Evolutionary conservation across 805 yeast species (phyloP).

Genomic region (Kregervanrija delftensis): DNA sequence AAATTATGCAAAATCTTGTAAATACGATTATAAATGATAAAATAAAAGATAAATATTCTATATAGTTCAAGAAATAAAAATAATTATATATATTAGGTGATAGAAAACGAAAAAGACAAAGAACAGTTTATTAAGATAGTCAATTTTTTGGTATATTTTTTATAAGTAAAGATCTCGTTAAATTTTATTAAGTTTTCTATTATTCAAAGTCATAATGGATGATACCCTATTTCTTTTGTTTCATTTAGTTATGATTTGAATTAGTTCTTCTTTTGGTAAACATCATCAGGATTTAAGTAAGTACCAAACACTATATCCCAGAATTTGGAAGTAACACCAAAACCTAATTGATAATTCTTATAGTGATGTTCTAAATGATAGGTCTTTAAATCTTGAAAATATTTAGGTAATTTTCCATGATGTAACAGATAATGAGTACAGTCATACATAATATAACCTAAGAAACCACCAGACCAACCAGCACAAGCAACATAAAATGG

Average conservation of each 20-base stretch:
- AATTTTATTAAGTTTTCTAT: too few species aligned
- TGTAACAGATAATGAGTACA: conserved; percentile 91
- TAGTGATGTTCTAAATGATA: conserved; percentile 97
- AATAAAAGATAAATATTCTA: too few species aligned
- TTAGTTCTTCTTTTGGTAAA: conserved; percentile 36
- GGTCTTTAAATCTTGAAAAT: conserved; percentile 72
- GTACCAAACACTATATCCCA: conserved; percentile 95
- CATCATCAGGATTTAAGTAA: conserved; percentile 44
- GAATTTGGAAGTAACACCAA: conserved; percentile 89
- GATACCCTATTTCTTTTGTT: too few species aligned
- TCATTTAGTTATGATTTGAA: too few species aligned
- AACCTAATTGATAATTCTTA: conserved; percentile 93
- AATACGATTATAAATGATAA: too few species aligned
- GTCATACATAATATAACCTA: conserved; percentile 91
- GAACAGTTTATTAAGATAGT: not conserved
- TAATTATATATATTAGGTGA: too few species aligned
- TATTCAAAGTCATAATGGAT: too few species aligned
- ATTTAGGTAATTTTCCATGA: conserved; percentile 75
- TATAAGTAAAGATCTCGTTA: not conserved
- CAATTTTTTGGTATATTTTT: not conserved
- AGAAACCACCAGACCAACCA: conserved; percentile 91
- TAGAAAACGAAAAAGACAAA: too few species aligned
- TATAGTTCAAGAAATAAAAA: too few species aligned
- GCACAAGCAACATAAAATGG: conserved; percentile 84
- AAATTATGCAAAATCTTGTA: too few species aligned